A percentile compares a stretch with the other conserved stretches of the same genome.
Conservation (phyloP, 2,329 filamentous ascomycete genomes). For the Shiraia bambusicola region DNA sequence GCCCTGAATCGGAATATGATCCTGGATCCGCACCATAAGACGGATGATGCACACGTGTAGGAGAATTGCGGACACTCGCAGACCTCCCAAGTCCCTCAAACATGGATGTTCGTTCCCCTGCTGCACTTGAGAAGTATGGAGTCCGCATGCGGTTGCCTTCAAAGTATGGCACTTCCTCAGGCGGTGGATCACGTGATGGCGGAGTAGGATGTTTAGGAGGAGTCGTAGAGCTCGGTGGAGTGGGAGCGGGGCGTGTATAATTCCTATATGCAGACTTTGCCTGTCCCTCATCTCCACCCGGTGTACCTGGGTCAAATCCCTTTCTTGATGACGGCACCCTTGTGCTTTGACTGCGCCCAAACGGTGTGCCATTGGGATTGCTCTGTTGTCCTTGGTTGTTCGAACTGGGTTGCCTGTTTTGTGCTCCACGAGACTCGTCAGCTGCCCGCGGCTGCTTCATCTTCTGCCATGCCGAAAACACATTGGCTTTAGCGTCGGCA, state of each 20-base stretch:
- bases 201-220: constrained; percentile 8
- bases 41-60: constrained; percentile 32
- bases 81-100: constrained; percentile 56
- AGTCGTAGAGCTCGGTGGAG: constrained; percentile 26
- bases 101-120: constrained; percentile 60
- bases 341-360: constrained; percentile 44
- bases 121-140: constrained; percentile 53
- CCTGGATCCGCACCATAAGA: constrained; percentile 26
- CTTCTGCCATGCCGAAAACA: constrained; percentile 53
- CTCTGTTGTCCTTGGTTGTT: constrained; percentile 13
- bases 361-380: constrained; percentile 42
- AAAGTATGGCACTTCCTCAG: constrained; percentile 41
- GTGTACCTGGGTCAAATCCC: constrained; percentile 60
- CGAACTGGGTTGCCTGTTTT: constrained; percentile 7
- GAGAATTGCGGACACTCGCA: constrained; percentile 55
- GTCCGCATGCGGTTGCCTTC: constrained; percentile 54
- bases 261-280: constrained; percentile 54
- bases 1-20: constrained; percentile 37
- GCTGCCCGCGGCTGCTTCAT: constrained; percentile 44
- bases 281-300: constrained; percentile 61
- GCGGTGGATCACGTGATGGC: constrained; percentile 21
- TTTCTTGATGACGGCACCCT: constrained; percentile 54
- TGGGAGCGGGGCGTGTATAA: constrained; percentile 37
- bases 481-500: constrained; percentile 45
- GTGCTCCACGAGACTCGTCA: constrained; percentile 27